Base-by-base conservation (phyloP, 2,329 filamentous ascomycete genomes). In the Pyrenophora teres region DNA sequence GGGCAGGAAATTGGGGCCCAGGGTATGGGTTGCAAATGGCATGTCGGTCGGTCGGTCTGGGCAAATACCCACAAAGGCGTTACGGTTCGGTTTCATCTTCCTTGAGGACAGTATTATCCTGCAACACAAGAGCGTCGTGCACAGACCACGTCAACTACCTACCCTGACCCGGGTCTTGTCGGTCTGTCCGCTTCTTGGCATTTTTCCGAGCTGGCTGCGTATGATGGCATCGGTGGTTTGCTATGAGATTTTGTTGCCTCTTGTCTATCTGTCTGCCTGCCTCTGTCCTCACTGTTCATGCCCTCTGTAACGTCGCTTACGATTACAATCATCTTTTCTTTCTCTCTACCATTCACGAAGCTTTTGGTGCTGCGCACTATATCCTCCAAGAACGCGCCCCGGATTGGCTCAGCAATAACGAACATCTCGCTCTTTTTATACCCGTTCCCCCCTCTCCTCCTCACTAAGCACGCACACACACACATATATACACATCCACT, bases 1-100 rank as follows among this genome's bases (percentile, higher is more conserved):
- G 19, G 41, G 43, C 32, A 36, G 41, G 33, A 37, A 10, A 33
- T 46, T 43, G 43, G 35, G 46, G 31, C 23, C 38, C 9, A 9
- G 27, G 27, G 27, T 13, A 30, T 30, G 27, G 10, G 27, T 30
- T 13, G 10, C 19, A 13, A 30, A 30, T 30, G 27, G 8, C 27
- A 30, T 30, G 27, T 30, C 12, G 19, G 19, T 21, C 19, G 19
- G 19, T 21, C 19, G 19, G 19, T 38, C 43, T 42, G 15, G 19
- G 49, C 48, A 30, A 40, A 33, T 40, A 51, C 37, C 32, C 43
- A 51, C 49, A 32, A 30, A 47, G 52, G 52, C 51, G 56, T 56
- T 50, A 50, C 57, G 49, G 40, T 60, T 40, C 43, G 43, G 57
- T 55, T 60, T 59, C 56, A 56, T 41, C n/a, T 52, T 45, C 39